Percentiles rank a stretch among this genome's conserved stretches.
Conservation (phyloP, 345 rosid genomes). For the Orychophragmus violaceus region DNA sequence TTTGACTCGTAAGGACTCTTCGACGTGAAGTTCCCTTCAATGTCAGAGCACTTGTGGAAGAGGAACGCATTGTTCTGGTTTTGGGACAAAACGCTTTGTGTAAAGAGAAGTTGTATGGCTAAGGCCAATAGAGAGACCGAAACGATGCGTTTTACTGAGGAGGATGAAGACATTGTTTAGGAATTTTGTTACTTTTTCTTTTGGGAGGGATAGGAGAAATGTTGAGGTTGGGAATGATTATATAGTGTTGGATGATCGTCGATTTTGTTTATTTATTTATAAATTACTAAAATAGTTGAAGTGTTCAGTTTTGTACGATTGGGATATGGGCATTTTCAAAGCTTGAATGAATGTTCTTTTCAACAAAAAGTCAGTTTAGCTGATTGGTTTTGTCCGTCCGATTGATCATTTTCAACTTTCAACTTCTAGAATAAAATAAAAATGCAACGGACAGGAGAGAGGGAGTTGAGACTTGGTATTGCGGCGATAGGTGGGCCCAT, state of each 20-base stretch:
- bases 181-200: not conserved
- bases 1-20: constrained; percentile 35
- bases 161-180: constrained; percentile 27
- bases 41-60: constrained; percentile 40
- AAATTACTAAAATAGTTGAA: constrained; percentile 9
- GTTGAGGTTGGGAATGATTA: not conserved
- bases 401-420: too few species aligned
- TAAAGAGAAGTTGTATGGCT: constrained; percentile 20
- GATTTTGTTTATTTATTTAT: not conserved
- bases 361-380: not conserved
- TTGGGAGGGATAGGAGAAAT: not conserved
- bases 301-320: constrained; percentile 14
- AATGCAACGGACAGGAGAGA: not conserved
- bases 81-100: constrained; percentile 5
- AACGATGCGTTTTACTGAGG: not conserved
- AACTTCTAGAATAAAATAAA: not conserved
- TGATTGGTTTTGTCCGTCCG: too few species aligned
- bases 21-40: constrained; percentile 37
- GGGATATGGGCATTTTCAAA: not conserved
- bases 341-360: not conserved
- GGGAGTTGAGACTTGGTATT: not conserved
- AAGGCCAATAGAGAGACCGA: constrained; percentile 6
- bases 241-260: not conserved
- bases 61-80: constrained; percentile 35
- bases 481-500: not conserved